Percentiles rank a stretch among this genome's conserved stretches.
Evolutionary conservation across 2,329 filamentous ascomycete species (phyloP).

Genomic region (Pseudopyrenochaeta lycopersici): DNA sequence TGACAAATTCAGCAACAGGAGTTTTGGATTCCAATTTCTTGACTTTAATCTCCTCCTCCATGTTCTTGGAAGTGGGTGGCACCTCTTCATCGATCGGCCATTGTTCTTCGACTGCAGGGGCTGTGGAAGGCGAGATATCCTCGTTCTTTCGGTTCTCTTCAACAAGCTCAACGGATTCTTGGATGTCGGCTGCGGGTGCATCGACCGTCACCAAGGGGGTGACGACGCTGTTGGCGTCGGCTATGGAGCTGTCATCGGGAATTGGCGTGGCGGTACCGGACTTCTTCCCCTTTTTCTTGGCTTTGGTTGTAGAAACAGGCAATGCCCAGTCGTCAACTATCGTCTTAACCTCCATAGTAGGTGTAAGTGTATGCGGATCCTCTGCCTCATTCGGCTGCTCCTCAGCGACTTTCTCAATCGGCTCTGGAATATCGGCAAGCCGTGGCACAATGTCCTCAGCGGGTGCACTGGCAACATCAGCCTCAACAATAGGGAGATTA

Average conservation of each 20-base stretch:
- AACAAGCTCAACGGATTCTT: neutral
- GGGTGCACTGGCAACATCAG: constrained; percentile 1
- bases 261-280: constrained; percentile 19
- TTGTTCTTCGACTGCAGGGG: constrained; percentile 2
- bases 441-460: neutral
- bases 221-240: constrained; percentile 3
- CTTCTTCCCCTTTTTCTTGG: constrained; percentile 38
- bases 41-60: constrained; percentile 28
- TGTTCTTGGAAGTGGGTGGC: constrained; percentile 12
- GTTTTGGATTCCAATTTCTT: constrained; percentile 24
- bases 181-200: no score
- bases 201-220: neutral
- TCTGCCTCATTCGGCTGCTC: constrained; percentile 8
- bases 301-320: constrained; percentile 30
- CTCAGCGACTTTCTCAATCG: neutral
- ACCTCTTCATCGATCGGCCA: constrained; percentile 7
- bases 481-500: constrained; percentile 1
- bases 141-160: constrained; percentile 4
- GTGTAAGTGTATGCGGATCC: constrained; percentile 14
- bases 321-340: constrained; percentile 8
- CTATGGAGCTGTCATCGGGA: constrained; percentile 8
- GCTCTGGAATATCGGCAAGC: neutral
- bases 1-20: constrained; percentile 8
- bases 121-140: neutral
- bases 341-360: constrained; percentile 7